Percentiles rank a stretch among this genome's conserved stretches.
phyloP scores from a whole-genome alignment of 1,284 basidiomycete species.

The Malassezia slooffiae region DNA sequence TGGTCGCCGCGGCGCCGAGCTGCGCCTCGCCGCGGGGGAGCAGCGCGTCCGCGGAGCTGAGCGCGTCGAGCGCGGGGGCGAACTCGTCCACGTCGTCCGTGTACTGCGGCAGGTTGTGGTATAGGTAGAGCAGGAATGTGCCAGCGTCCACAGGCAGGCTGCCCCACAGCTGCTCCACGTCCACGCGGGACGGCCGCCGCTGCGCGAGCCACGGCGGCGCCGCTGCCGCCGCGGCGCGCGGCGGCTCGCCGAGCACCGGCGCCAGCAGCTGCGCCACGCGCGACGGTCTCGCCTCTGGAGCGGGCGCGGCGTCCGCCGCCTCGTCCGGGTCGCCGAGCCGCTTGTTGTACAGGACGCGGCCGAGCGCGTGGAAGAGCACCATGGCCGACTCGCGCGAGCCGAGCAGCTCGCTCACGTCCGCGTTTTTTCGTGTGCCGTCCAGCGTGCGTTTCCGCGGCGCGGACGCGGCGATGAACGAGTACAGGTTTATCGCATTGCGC shows the following conservation, averaged over 20 bases:
- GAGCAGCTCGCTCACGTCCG: background rate
- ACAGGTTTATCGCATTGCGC: conserved; percentile 80
- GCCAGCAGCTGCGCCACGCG: no score
- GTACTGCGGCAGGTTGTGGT: conserved; percentile 82
- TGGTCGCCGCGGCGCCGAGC: conserved; percentile 49
- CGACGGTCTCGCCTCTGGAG: no score
- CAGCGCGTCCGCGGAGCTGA: conserved; percentile 67
- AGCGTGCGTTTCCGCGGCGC: no score
- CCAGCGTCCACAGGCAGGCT: conserved; percentile 83
- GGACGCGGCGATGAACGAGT: no score
- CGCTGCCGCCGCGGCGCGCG: background rate
- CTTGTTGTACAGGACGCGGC: conserved; percentile 90
- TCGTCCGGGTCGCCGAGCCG: conserved; percentile 51
- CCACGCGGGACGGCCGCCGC: conserved; percentile 1
- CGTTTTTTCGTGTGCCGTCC: background rate
- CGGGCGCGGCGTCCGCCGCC: background rate
- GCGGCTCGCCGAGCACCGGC: background rate
- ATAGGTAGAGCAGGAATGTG: conserved; percentile 75
- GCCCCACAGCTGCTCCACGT: conserved; percentile 54
- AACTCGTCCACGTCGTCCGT: conserved; percentile 68
- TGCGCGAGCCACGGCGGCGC: background rate
- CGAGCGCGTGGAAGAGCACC: conserved; percentile 80
- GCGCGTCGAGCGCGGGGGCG: conserved; percentile 59
- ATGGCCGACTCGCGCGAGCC: conserved; percentile 66
- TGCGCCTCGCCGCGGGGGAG: no score